These are phyloP conservation scores for Diaporthe vexans DNA, from an alignment of 2,329 filamentous ascomycete genomes.

Conservation along the genomic window DNA sequence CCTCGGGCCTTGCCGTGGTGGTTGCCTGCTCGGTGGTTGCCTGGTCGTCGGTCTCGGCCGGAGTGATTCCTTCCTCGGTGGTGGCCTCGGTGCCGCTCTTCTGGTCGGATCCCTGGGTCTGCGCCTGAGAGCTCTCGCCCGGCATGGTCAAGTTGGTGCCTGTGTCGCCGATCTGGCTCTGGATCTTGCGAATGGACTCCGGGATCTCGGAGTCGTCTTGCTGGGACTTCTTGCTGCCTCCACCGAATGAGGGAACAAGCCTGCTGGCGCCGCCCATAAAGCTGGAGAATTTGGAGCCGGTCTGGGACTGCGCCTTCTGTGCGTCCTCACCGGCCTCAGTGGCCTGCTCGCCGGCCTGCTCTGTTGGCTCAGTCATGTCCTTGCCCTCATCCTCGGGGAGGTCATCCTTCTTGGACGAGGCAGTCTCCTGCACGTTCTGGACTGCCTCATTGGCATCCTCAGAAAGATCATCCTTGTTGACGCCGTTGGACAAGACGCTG, in stretches of 20 bases:
- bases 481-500: conserved; percentile 39
- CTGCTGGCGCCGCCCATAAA: conserved; percentile 40
- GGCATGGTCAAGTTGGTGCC: conserved; percentile 40
- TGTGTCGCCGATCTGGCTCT: conserved; percentile 40
- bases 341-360: conserved; percentile 37
- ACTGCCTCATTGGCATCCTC: conserved; percentile 30
- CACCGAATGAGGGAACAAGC: conserved; percentile 35
- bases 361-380: conserved; percentile 42
- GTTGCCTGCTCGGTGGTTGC: conserved; percentile 39
- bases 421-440: conserved; percentile 33
- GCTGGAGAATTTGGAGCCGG: conserved; percentile 39
- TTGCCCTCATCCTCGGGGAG: conserved; percentile 44
- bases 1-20: conserved; percentile 39
- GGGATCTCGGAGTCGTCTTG: conserved; percentile 32
- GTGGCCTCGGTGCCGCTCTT: conserved; percentile 30
- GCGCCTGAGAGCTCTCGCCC: conserved; percentile 26
- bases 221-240: conserved; percentile 37
- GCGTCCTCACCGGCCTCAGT: conserved; percentile 20
- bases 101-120: conserved; percentile 28
- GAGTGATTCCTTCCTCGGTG: conserved; percentile 35
- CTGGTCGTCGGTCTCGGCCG: conserved; percentile 40
- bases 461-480: conserved; percentile 15
- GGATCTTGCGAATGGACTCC: conserved; percentile 38
- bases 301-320: conserved; percentile 32
- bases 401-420: conserved; percentile 34